A percentile compares a stretch with the other conserved stretches of the same genome.
phyloP scores from a whole-genome alignment of 1,284 basidiomycete genomes.

The Trichosporon sp. region DNA sequence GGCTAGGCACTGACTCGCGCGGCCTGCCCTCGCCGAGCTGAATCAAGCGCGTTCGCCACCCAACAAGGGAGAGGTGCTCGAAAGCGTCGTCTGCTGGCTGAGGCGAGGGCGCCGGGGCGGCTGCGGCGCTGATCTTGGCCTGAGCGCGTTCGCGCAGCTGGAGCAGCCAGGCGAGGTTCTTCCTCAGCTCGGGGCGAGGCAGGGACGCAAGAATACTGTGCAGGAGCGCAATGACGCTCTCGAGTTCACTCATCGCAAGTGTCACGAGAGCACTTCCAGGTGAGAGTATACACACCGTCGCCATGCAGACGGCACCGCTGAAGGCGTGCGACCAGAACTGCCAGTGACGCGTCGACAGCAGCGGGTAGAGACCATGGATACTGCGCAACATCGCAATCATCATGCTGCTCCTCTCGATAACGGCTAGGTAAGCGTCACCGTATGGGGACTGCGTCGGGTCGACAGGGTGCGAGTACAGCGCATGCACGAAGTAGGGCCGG shows the following conservation, averaged over 20 bases:
- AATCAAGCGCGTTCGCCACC: slow-evolving; percentile 33
- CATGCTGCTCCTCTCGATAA: slow-evolving; percentile 32
- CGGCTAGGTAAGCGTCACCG: slow-evolving; percentile 31
- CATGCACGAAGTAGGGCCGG: slow-evolving; percentile 35
- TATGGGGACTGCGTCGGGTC: slow-evolving; percentile 30
- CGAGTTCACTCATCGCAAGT: slow-evolving; percentile 27
- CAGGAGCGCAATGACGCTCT: slow-evolving; percentile 20
- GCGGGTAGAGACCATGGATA: slow-evolving; percentile 30
- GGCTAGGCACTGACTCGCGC: background rate
- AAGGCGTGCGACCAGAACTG: slow-evolving; percentile 30
- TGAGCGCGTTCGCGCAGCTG: slow-evolving; percentile 15
- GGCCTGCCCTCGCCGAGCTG: slow-evolving; percentile 14
- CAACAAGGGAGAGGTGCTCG: slow-evolving; percentile 25
- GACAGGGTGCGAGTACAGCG: slow-evolving; percentile 27
- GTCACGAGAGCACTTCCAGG: slow-evolving; percentile 25
- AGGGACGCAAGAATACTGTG: slow-evolving; percentile 19
- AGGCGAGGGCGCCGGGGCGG: slow-evolving; percentile 8
- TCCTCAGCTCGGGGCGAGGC: slow-evolving; percentile 16
- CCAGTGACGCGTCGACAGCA: slow-evolving; percentile 29
- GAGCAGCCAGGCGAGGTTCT: slow-evolving; percentile 30
- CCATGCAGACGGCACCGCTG: slow-evolving; percentile 34
- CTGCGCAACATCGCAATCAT: slow-evolving; percentile 29
- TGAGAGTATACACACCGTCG: slow-evolving; percentile 26
- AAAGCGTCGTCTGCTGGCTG: slow-evolving; percentile 7
- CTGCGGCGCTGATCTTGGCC: slow-evolving; percentile 9